A percentile compares a stretch with the other conserved stretches of the same genome.
These are phyloP conservation scores for Ophiostoma sp. DNA, from an alignment of 2,329 filamentous ascomycete genomes.

Conservation along the genomic window DNA sequence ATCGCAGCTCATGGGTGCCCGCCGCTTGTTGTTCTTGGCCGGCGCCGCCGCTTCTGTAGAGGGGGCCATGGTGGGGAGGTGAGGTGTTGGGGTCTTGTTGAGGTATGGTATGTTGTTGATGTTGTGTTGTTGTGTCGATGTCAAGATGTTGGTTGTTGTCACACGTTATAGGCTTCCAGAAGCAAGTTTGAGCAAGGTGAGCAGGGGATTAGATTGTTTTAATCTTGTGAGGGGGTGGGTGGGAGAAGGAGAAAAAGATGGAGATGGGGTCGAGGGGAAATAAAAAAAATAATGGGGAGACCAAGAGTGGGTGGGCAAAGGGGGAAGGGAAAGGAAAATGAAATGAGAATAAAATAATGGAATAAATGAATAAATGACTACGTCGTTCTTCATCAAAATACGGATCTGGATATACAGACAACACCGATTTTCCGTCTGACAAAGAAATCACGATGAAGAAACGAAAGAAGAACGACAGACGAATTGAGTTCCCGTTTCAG, in stretches of 20 bases:
- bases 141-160: neutral
- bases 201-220: constrained; percentile 3
- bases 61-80: neutral
- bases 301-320: neutral
- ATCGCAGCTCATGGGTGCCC: constrained; percentile 37
- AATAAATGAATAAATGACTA: neutral
- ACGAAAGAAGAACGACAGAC: neutral
- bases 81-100: neutral
- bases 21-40: constrained; percentile 29
- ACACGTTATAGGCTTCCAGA: neutral
- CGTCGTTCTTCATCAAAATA: too few relatives aligned
- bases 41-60: neutral
- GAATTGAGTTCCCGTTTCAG: neutral
- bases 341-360: neutral
- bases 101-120: neutral
- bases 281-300: neutral
- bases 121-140: neutral
- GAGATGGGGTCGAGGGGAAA: neutral
- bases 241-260: neutral
- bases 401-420: neutral
- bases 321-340: neutral
- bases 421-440: neutral
- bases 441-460: neutral
- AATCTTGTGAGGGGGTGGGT: neutral
- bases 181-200: neutral